Percentiles rank a stretch among this genome's conserved stretches.
Conservation (phyloP, 495 filamentous ascomycete species). For the Tuber calosporum region DNA sequence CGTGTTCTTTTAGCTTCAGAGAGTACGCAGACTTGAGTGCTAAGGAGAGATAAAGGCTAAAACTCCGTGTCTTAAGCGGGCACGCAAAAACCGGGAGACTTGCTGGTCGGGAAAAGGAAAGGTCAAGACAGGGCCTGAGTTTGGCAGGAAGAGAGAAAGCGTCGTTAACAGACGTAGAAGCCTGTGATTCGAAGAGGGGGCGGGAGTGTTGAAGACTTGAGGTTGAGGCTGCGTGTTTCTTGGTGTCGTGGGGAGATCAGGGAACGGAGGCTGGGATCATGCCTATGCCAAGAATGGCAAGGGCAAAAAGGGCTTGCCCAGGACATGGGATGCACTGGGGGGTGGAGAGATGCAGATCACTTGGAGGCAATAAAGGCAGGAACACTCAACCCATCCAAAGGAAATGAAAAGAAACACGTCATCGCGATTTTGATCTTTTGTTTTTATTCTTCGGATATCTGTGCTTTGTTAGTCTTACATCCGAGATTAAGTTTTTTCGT, state of each 20-base stretch:
- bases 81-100: neutral
- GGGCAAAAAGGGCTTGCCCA: neutral
- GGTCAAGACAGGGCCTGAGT: neutral
- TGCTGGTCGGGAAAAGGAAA: neutral
- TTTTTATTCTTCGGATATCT: neutral
- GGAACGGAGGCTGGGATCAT: slow-evolving; percentile 2
- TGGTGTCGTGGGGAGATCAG: neutral
- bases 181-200: neutral
- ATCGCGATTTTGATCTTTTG: neutral
- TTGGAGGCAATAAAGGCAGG: neutral
- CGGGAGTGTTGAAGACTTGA: neutral
- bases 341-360: neutral
- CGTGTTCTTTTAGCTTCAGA: neutral
- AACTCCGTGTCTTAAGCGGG: neutral
- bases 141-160: neutral
- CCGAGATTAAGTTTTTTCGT: neutral
- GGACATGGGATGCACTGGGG: neutral
- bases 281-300: neutral
- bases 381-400: neutral
- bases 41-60: neutral
- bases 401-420: neutral
- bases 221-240: neutral
- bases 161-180: neutral
- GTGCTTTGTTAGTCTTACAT: neutral
- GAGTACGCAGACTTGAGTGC: neutral